phyloP scores from a whole-genome alignment of 1,284 basidiomycete species.

The Hemileia vastatrix region DNA sequence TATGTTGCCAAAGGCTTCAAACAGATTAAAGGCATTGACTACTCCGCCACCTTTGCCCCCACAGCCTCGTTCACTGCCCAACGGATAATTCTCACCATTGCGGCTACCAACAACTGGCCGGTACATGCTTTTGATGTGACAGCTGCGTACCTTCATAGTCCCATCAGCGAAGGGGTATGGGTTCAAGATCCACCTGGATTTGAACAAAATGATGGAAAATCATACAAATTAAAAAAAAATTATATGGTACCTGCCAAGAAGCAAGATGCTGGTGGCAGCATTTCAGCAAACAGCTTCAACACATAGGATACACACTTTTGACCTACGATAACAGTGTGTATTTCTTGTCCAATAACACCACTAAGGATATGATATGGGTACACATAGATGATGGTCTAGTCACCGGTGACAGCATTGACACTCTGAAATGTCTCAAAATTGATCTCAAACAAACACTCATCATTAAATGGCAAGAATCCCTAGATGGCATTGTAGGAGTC shows the following conservation, averaged over 20 bases:
- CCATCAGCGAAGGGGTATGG: not conserved
- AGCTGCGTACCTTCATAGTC: slow-evolving; percentile 3
- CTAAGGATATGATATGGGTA: not conserved
- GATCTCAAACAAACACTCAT: not conserved
- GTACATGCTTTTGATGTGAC: not conserved
- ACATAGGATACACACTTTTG: not conserved
- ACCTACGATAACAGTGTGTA: not conserved
- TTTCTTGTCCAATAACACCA: not conserved
- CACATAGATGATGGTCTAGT: slow-evolving; percentile 6
- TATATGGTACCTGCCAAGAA: slow-evolving; percentile 3
- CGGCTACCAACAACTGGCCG: not conserved
- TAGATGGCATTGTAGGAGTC: not conserved
- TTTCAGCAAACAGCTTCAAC: not conserved
- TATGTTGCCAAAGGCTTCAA: slow-evolving; percentile 5
- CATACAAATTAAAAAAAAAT: not conserved
- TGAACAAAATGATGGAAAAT: not conserved
- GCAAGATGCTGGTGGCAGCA: slow-evolving; percentile 6
- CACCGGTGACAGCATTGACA: too few species aligned
- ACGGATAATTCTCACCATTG: not conserved
- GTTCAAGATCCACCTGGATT: not conserved
- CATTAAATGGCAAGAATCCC: not conserved
- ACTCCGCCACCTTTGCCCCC: not conserved
- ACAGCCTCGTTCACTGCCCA: not conserved
- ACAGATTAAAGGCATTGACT: not conserved
- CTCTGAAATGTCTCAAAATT: not conserved